A percentile compares a stretch with the other conserved stretches of the same genome.
Evolutionary conservation across 352 stramenopile genomes (phyloP).

Genomic region (Phytopythium montanum): DNA sequence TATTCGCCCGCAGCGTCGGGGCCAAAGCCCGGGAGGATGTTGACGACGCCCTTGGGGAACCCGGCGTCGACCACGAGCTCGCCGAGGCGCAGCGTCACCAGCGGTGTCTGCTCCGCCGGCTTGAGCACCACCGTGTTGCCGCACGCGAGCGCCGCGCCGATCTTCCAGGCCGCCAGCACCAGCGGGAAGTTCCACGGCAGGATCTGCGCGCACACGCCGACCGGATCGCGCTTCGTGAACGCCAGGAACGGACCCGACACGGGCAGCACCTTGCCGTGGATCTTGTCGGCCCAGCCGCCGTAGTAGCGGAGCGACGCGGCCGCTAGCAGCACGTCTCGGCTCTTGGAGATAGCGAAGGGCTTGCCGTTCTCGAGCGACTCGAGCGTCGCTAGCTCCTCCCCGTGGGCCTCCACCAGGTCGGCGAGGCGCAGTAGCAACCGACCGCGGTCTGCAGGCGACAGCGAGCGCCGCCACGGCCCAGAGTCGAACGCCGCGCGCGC

Average conservation of each 20-base stretch:
- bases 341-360: slow-evolving; percentile 69
- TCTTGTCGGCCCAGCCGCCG: slow-evolving; percentile 84
- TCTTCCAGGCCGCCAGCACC: slow-evolving; percentile 95
- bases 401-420: slow-evolving; percentile 33
- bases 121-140: slow-evolving; percentile 95
- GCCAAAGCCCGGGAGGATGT: slow-evolving; percentile 63
- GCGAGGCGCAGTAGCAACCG: slow-evolving; percentile 26
- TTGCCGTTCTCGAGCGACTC: slow-evolving; percentile 95
- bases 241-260: slow-evolving; percentile 37
- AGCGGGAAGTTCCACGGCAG: slow-evolving; percentile 97
- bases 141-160: slow-evolving; percentile 82
- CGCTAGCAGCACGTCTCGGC: slow-evolving; percentile 77
- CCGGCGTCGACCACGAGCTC: slow-evolving; percentile 76
- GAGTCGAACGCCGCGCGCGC: slow-evolving; percentile 58
- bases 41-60: slow-evolving; percentile 73
- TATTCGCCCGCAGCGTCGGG: slow-evolving; percentile 23
- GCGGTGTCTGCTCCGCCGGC: slow-evolving; percentile 90
- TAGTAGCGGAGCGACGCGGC: slow-evolving; percentile 90
- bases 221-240: slow-evolving; percentile 65
- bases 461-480: slow-evolving; percentile 41
- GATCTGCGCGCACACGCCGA: slow-evolving; percentile 89
- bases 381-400: slow-evolving; percentile 65
- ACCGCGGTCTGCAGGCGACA: slow-evolving; percentile 20
- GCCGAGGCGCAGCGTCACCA: slow-evolving; percentile 87
- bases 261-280: slow-evolving; percentile 72